These are phyloP conservation scores for Camellia lanceoleosa DNA, from an alignment of 148 eudicot species.

Conservation along the genomic window DNA sequence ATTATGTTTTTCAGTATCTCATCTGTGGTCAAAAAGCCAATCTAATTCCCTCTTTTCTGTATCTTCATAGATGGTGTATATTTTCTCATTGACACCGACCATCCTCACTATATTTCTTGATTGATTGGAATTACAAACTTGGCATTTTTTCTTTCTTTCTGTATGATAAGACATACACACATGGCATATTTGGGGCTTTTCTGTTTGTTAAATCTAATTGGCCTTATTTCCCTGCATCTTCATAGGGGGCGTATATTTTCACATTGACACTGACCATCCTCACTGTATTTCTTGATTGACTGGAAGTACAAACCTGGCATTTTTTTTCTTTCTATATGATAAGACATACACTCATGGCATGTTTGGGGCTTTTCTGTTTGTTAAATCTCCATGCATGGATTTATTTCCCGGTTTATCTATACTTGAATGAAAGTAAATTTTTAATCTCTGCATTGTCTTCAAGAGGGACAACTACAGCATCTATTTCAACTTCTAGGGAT, in stretches of 20 bases:
- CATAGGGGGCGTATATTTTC: neutral
- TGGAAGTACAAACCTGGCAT: neutral
- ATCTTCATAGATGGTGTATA: neutral
- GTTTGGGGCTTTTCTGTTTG: neutral
- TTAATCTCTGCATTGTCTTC: constrained; percentile 61
- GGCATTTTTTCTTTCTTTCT: neutral
- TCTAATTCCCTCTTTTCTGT: neutral
- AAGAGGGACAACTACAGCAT: constrained; percentile 59
- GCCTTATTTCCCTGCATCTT: neutral
- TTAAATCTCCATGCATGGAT: too few relatives aligned
- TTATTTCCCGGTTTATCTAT: too few relatives aligned
- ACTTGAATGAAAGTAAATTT: neutral
- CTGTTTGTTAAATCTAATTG: neutral
- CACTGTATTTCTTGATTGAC: neutral
- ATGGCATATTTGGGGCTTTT: too few relatives aligned
- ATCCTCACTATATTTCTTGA: neutral
- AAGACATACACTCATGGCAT: neutral
- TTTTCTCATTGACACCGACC: neutral
- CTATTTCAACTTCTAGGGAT: constrained; percentile 52
- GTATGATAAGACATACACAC: too few relatives aligned
- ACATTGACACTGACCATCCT: neutral
- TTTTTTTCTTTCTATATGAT: neutral
- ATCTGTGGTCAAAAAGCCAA: neutral
- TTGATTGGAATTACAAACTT: neutral
- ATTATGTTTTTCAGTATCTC: neutral